A percentile compares a stretch with the other conserved stretches of the same genome.
Conservation (phyloP, 192 early-diverging fungal species). For the Coemansia sp. region DNA sequence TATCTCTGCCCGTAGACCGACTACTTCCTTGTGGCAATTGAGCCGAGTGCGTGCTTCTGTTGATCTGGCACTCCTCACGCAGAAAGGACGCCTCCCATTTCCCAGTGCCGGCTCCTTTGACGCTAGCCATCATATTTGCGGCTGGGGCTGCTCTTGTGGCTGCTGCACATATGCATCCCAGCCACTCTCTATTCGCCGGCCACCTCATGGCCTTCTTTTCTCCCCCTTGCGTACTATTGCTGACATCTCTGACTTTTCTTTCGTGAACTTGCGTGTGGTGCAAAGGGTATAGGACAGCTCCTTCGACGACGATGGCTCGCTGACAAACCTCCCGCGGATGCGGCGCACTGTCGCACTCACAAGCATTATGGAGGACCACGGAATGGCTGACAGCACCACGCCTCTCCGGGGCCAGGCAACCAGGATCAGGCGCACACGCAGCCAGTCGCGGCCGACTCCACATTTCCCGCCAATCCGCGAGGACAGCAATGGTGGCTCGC, state of each 20-base stretch:
- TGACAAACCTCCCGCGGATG: slow-evolving; percentile 35
- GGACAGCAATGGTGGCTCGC: not conserved
- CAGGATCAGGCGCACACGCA: slow-evolving; percentile 39
- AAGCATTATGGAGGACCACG: slow-evolving; percentile 19
- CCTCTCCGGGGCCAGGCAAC: slow-evolving; percentile 18
- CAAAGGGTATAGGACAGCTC: slow-evolving; percentile 32
- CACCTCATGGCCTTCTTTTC: not conserved
- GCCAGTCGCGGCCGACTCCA: slow-evolving; percentile 20
- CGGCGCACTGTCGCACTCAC: slow-evolving; percentile 13
- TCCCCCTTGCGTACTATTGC: not conserved
- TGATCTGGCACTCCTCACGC: too few species aligned
- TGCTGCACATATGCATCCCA: not conserved
- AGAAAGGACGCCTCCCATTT: too few species aligned
- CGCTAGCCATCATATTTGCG: not conserved
- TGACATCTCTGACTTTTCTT: slow-evolving; percentile 2
- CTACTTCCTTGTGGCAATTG: too few species aligned
- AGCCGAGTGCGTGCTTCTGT: too few species aligned
- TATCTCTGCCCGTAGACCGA: too few species aligned
- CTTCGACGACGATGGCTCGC: slow-evolving; percentile 41
- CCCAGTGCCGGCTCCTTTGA: too few species aligned
- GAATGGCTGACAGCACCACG: slow-evolving; percentile 12
- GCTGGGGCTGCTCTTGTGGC: not conserved
- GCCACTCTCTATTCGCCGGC: not conserved
- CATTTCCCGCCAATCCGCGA: slow-evolving; percentile 20
- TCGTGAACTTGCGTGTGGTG: too few species aligned